Conservation (phyloP, 108 stramenopile species). For the Skeletonema menzelii region DNA sequence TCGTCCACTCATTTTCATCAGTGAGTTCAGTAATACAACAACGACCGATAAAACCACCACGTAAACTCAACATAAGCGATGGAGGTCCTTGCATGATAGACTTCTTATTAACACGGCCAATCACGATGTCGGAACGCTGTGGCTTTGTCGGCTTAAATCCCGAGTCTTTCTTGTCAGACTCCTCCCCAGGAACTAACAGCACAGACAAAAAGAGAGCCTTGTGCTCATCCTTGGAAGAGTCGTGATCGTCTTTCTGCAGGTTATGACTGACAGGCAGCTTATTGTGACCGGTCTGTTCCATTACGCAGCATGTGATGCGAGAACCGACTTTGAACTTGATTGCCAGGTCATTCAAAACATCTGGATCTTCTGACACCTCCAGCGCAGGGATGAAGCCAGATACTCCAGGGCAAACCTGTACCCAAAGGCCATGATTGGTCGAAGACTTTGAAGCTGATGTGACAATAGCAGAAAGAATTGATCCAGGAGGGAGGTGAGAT, state of each 20-base stretch:
- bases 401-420: conserved; percentile 66
- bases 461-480: conserved; percentile 53
- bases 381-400: conserved; percentile 72
- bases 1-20: conserved; percentile 82
- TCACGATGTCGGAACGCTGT: conserved; percentile 56
- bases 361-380: conserved; percentile 59
- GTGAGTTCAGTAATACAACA: conserved; percentile 83
- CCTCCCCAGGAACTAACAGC: conserved; percentile 25
- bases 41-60: conserved; percentile 75
- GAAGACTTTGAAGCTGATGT: conserved; percentile 39
- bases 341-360: conserved; percentile 65
- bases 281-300: conserved; percentile 46
- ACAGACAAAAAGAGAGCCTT: conserved; percentile 49
- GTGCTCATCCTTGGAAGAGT: conserved; percentile 25
- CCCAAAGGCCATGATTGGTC: conserved; percentile 63
- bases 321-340: conserved; percentile 58
- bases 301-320: conserved; percentile 56
- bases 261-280: conserved; percentile 21
- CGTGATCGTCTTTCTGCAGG: conserved; percentile 24
- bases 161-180: conserved; percentile 21
- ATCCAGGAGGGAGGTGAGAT: conserved; percentile 59
- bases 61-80: conserved; percentile 75
- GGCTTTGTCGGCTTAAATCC: conserved; percentile 49
- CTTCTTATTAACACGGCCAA: conserved; percentile 66
- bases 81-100: conserved; percentile 55